Evolutionary conservation across 495 filamentous ascomycete species (phyloP).

Genomic region (Aspergillus nanangensis): DNA sequence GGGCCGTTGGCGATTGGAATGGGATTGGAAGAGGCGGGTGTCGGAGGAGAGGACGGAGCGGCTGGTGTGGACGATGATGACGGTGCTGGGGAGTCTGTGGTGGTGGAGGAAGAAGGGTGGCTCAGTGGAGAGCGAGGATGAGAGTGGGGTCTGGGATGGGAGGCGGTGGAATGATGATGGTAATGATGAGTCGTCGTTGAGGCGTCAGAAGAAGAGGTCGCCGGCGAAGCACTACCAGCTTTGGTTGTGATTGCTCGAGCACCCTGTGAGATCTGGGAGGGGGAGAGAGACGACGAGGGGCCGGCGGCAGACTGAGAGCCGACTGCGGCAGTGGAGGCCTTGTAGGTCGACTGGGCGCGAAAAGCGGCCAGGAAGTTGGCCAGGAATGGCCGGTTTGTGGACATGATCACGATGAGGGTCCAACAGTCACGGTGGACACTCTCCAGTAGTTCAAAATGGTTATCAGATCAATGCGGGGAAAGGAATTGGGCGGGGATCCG

Average conservation of each 20-base stretch:
- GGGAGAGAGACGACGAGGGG: constrained; percentile 23
- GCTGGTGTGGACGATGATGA: constrained; percentile 14
- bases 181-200: constrained; percentile 19
- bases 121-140: constrained; percentile 18
- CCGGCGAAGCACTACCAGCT: constrained; percentile 15
- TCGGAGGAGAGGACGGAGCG: constrained; percentile 19
- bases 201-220: constrained; percentile 8
- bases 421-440: too few relatives aligned
- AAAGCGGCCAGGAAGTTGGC: constrained; percentile 85
- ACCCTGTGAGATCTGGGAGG: constrained; percentile 33
- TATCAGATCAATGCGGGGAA: neutral
- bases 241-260: constrained; percentile 42
- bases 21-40: constrained; percentile 27
- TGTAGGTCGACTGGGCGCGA: constrained; percentile 55
- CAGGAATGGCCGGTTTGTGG: constrained; percentile 79
- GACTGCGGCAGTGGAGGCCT: constrained; percentile 28
- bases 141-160: constrained; percentile 15
- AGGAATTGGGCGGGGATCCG: neutral
- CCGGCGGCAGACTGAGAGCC: constrained; percentile 20
- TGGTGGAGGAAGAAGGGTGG: constrained; percentile 8
- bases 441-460: neutral
- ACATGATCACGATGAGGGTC: too few relatives aligned
- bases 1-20: constrained; percentile 31
- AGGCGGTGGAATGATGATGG: constrained; percentile 16
- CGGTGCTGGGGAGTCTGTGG: too few relatives aligned